These are phyloP conservation scores for Camellia granthamiana DNA, from an alignment of 148 eudicot species.

Conservation along the genomic window DNA sequence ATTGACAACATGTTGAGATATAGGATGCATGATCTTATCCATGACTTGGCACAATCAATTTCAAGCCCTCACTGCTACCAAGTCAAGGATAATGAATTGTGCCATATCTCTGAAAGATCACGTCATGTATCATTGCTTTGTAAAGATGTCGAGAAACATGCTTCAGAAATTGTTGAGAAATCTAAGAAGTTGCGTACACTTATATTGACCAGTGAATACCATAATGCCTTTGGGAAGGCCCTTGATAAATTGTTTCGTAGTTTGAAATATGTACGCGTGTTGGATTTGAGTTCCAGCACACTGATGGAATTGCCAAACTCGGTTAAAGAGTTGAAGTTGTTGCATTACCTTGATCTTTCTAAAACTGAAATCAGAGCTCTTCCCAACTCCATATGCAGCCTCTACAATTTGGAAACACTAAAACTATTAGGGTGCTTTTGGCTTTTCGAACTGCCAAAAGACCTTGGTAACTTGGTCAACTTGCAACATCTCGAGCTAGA, in stretches of 20 bases:
- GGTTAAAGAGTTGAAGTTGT: conserved; percentile 27
- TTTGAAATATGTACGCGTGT: conserved; percentile 23
- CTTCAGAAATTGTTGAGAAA: conserved; percentile 10
- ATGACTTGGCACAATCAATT: conserved; percentile 33
- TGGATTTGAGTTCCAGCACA: conserved; percentile 34
- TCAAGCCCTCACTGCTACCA: conserved; percentile 11
- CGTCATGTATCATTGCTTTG: conserved; percentile 21
- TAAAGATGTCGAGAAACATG: conserved; percentile 20
- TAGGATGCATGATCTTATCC: conserved; percentile 34
- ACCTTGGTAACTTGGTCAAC: conserved; percentile 26
- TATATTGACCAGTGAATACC: conserved; percentile 8
- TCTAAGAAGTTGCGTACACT: conserved; percentile 25
- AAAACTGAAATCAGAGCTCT: conserved; percentile 27
- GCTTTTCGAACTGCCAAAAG: conserved; percentile 30
- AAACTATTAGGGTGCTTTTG: conserved; percentile 32
- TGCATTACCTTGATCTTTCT: conserved; percentile 31
- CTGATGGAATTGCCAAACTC: conserved; percentile 28
- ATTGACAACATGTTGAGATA: conserved; percentile 21
- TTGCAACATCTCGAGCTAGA: conserved; percentile 35
- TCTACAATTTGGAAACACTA: conserved; percentile 25
- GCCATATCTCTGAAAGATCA: background rate
- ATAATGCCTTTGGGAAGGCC: conserved; percentile 20
- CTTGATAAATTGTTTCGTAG: conserved; percentile 24
- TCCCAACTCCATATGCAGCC: conserved; percentile 33
- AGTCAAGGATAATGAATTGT: conserved; percentile 10